Evolutionary conservation across 305 asterid species (phyloP), one percentile per base, ranked within the genome.

Genomic region (Withania somnifera): DNA sequence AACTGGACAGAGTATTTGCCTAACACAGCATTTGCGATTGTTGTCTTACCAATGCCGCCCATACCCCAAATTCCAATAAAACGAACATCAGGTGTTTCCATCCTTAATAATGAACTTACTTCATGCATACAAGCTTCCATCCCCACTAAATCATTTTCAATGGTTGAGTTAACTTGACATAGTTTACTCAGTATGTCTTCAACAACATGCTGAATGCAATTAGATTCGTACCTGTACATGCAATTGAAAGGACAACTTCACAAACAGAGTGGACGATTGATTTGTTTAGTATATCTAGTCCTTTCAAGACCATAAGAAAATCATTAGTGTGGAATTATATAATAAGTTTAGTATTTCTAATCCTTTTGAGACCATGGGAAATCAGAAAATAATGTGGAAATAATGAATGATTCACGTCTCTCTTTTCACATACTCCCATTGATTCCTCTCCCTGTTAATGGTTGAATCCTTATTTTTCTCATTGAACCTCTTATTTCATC

Each of bases 21-120:
- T 2, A 42, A 83, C 11, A 64, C 61, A 78, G 77, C 26, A 19
- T 52, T 83, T 38, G 85, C 85, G 26, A 83, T 63, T 20, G 85
- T 83, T 50, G 83, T 83, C 52, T 83, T 83, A 11, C 85, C 85
- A 20, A 83, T 76, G 77, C 85, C 85, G 11, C 85, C 79, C 82
- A 83, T 77, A 15, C 85, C 85, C 78, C 85, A 83, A 11, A 83
- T 38, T 22, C 78, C 85, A 58, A 77, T 40, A n/a, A 78, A 42
- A 32, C 67, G 56, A 63, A 64, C 83, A 53, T 78, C 53, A 9
- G 7, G 30, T 4, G 69, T 30, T 20, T 45, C 64, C 77, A 45
- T 54, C 19, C 42, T 30, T 57, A 81, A 5, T n/a, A 32, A 69
- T 56, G 61, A 13, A 69, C 78, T 81, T 66, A 81, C 51, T 32